Base-by-base conservation (phyloP, 2,329 filamentous ascomycete species). In the Chrysosporium keratinophilum region DNA sequence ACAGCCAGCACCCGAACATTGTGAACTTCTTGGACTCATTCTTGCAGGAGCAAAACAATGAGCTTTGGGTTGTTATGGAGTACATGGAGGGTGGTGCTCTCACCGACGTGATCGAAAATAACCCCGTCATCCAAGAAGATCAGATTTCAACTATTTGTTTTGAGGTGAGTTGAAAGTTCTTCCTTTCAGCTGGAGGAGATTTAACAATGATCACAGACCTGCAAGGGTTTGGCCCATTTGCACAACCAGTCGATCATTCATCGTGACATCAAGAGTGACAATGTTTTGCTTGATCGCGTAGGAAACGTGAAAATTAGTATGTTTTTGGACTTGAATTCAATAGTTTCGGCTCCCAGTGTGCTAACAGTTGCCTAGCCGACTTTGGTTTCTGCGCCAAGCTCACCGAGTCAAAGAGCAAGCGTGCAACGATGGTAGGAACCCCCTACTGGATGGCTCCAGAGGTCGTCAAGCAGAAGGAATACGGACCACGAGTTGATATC, bases 381-480 rank as follows among this genome's bases (percentile, higher is more conserved):
- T 98, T 98, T 67, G 93, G 93, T 61, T 97, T 98, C 79, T 97
- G 90, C 69, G 93, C 93, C 69, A 97, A 97, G 76, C 85, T 98
- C 58, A 97, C 91, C 35, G 93, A 97, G 68, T 85, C 89, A 60
- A 95, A 95, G 74, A 93, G 82, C 63, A 97, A 98, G 78, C 90
- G 93, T 70, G 90, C 91, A 42, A 98, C 93, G 55, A 97, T 98
- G 93, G 93, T 98, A 53, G 93, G 93, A 60, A 98, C 93, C 34
- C 93, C 93, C 14, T 98, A 97, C 78, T 98, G 93, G 93, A 98
- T 98, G 93, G 93, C 93, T 7, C 93, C 93, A 37, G 93, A 98
- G 71, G 93, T 98, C 43, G 93, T 98, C 68, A 97, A 97, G 76
- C 93, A 97, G 70, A 97, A 97, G 76, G 91, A 96, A 71, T 98